A percentile compares a stretch with the other conserved stretches of the same genome.
phyloP scores from a whole-genome alignment of 257 asterid genomes.

The Jasminum sambac region DNA sequence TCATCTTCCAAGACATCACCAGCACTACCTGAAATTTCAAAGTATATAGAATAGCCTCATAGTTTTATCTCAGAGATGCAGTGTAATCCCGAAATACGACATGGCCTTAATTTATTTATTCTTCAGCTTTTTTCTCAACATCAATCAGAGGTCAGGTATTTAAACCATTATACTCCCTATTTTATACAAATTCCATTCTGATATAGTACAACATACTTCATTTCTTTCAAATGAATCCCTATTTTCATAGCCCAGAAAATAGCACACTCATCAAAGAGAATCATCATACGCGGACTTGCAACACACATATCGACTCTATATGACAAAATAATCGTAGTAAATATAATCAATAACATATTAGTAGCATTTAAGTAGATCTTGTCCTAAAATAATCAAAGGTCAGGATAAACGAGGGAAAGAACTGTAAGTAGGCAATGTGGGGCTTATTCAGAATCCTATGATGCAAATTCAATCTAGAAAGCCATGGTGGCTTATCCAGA shows the following conservation, averaged over 20 bases:
- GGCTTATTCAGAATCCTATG: background rate
- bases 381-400: background rate
- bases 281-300: background rate
- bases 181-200: background rate
- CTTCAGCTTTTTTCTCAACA: too few relatives aligned
- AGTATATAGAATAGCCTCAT: background rate
- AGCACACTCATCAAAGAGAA: background rate
- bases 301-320: background rate
- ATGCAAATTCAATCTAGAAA: background rate
- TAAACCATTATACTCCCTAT: background rate
- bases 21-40: slow-evolving; percentile 44
- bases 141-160: too few relatives aligned
- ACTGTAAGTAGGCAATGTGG: background rate
- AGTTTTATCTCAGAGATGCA: background rate
- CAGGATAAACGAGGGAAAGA: background rate
- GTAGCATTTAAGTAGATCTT: background rate
- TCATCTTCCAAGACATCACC: slow-evolving; percentile 87
- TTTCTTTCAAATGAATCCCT: background rate
- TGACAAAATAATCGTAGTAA: background rate
- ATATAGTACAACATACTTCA: background rate
- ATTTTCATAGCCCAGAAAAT: background rate
- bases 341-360: background rate
- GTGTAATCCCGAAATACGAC: background rate
- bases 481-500: background rate
- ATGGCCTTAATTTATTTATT: background rate